Evolutionary conservation across 106 monocot genomes (phyloP), one percentile per base, ranked within the genome.

Genomic region (Dendrobium chrysotoxum): DNA sequence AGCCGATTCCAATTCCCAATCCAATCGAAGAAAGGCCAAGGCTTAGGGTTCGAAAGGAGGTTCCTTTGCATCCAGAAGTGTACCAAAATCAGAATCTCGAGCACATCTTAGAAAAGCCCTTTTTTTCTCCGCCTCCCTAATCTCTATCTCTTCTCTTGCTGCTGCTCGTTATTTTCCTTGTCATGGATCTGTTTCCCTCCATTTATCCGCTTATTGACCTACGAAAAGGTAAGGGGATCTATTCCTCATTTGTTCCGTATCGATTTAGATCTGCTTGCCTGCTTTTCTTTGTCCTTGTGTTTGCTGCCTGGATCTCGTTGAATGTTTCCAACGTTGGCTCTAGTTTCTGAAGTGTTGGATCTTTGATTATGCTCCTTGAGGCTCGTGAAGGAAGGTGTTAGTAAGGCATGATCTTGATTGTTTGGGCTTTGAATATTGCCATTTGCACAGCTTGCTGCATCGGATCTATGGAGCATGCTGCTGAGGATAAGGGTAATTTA

Each of bases 211-310:
- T 77, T 41, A 77, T 78, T 54, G 78, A 71, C 70, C 71, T 72
- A 53, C 77, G 78, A 7, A 83, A 83, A 83, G 82, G 82, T 78
- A 81, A 10, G 21, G 39, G 31, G 42, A 78, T 77, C 53, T 71
- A 3, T 26, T 45, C 47, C 23, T 20, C 26, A 9, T 26, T 18
- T 30, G 15, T 61, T 68, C 5, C 31, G 45, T 13, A 39, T 42
- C 20, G 16, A 13, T n/a, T 72, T 54, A 83, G 82, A 83, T 83
- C 82, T 77, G 65, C 16, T 58, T 28, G 20, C 23, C 75, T 44
- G 41, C 13, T 23, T 25, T 76, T 45, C 13, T 12, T 13, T 76
- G 39, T 76, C 23, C 26, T 28, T 76, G 12, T 46, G 26, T 50
- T 76, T 76, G 0, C 5, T 76, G n/a, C 0, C 23, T 76, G 26